phyloP scores from a whole-genome alignment of 306 rosid species.

The Luffa aegyptiaca region DNA sequence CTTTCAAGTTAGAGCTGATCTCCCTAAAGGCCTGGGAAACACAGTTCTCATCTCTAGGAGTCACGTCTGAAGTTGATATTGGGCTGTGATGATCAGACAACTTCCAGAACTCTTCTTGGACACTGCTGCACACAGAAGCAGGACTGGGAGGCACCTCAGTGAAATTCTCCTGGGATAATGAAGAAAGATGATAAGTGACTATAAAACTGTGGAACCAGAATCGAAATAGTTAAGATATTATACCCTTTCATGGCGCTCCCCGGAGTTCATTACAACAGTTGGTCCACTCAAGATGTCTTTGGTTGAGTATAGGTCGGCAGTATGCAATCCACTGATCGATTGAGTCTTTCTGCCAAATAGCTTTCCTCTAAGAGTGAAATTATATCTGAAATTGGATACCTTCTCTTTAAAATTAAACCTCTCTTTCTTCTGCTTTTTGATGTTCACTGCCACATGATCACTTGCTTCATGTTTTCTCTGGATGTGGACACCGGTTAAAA shows the following conservation, averaged over 20 bases:
- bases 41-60: slow-evolving; percentile 50
- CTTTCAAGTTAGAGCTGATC: slow-evolving; percentile 77
- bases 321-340: slow-evolving; percentile 42
- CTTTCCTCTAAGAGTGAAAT: slow-evolving; percentile 59
- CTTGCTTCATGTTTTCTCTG: slow-evolving; percentile 82
- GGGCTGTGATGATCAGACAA: slow-evolving; percentile 61
- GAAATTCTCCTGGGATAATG: slow-evolving; percentile 62
- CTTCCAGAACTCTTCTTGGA: slow-evolving; percentile 78
- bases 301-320: slow-evolving; percentile 27
- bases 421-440: slow-evolving; percentile 54
- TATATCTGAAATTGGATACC: slow-evolving; percentile 69
- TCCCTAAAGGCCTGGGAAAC: slow-evolving; percentile 65
- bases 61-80: slow-evolving; percentile 59
- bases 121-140: slow-evolving; percentile 90
- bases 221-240: slow-evolving; percentile 2
- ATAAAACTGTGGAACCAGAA: slow-evolving; percentile 16
- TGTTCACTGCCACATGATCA: slow-evolving; percentile 33
- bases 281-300: slow-evolving; percentile 81
- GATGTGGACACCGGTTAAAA: slow-evolving; percentile 82
- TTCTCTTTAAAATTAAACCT: slow-evolving; percentile 74
- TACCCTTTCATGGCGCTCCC: slow-evolving; percentile 66
- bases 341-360: slow-evolving; percentile 68
- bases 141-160: slow-evolving; percentile 99
- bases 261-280: slow-evolving; percentile 56
- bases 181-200: slow-evolving; percentile 16